Conservation (phyloP, 805 yeast genomes). For the Starmera caribaea region DNA sequence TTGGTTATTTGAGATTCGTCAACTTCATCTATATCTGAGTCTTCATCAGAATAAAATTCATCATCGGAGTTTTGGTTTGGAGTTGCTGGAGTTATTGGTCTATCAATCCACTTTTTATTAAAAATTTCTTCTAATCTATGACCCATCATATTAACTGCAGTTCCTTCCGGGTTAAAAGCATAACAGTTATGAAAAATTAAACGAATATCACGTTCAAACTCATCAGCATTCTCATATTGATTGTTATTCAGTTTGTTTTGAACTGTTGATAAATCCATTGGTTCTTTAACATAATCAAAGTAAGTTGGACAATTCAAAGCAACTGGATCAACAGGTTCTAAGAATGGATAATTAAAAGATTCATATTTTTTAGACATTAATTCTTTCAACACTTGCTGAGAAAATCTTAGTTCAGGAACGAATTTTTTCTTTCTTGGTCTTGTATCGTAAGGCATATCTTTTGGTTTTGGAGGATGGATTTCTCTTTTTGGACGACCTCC, state of each 20-base stretch:
- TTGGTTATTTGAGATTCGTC: slow-evolving; percentile 61
- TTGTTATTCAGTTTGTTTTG: slow-evolving; percentile 74
- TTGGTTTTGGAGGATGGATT: slow-evolving; percentile 93
- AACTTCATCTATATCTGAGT: slow-evolving; percentile 47
- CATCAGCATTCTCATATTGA: slow-evolving; percentile 82
- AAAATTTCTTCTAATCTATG: slow-evolving; percentile 81
- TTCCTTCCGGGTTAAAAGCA: slow-evolving; percentile 90
- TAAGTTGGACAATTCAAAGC: slow-evolving; percentile 90
- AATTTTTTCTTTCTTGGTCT: slow-evolving; percentile 87
- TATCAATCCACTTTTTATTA: slow-evolving; percentile 80
- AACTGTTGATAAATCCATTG: slow-evolving; percentile 91
- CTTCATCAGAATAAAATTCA: slow-evolving; percentile 27
- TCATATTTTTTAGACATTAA: slow-evolving; percentile 76
- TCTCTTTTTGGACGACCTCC: slow-evolving; percentile 85
- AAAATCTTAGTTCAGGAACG: slow-evolving; percentile 82
- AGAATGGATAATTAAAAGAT: slow-evolving; percentile 78
- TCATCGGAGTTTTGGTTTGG: slow-evolving; percentile 18
- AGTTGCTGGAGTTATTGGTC: slow-evolving; percentile 53
- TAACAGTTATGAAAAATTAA: slow-evolving; percentile 86
- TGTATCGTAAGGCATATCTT: slow-evolving; percentile 84
- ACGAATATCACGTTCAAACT: slow-evolving; percentile 74
- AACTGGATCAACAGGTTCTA: slow-evolving; percentile 92
- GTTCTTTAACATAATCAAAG: slow-evolving; percentile 74
- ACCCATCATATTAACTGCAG: slow-evolving; percentile 94
- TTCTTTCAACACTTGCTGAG: slow-evolving; percentile 75